Base-by-base conservation (phyloP, 768 basidiomycete genomes). In the Panellus pusillus region DNA sequence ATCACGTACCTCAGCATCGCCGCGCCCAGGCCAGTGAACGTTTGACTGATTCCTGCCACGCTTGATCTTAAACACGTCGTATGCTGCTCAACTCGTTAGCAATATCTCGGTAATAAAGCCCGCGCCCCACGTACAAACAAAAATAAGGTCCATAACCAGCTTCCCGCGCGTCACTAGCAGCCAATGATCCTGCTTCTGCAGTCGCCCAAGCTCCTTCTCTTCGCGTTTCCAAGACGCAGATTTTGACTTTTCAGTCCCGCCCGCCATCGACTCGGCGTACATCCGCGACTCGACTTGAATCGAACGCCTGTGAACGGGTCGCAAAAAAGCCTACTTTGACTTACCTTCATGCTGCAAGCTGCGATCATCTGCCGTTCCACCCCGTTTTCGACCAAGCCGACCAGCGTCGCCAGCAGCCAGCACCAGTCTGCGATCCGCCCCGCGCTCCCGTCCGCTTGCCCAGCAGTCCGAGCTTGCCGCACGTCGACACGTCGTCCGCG, bases 361-460 rank as follows among this genome's bases (percentile, higher is more conserved):
- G 35, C 78, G 28, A 90, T 85, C 59, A 93, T 80, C 58, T 82
- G 78, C 62, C 86, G 76, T 66, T 93, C 90, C 3, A 93, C 83
- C 7, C 83, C 82, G 66, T 93, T 91, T 72, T 93, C 90, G 7
- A 93, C 90, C 6, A 93, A 74, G 44, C 84, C 85, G 12, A 90
- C 89, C 28, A 93, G 73, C 0, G 89, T 93, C 14, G 86, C 76
- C 27, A 88, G 71, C 58, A 93, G 78, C 91, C 91, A 93, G 66
- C 91, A 91, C 87, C 88, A 92, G 67, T 93, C 83, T 2, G 91
- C 83, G 63, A 91, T 83, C 11, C 82, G 79, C 32, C 75, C 89
- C 83, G 80, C 45, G 80, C 77, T 15, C 91, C 91, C 1, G 79
- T 70, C 45, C 74, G 77, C 60, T 80, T 79, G 6, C 87, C 82